Evolutionary conservation across 148 eudicot genomes (phyloP).

Genomic region (Vaccinium myrtillus): DNA sequence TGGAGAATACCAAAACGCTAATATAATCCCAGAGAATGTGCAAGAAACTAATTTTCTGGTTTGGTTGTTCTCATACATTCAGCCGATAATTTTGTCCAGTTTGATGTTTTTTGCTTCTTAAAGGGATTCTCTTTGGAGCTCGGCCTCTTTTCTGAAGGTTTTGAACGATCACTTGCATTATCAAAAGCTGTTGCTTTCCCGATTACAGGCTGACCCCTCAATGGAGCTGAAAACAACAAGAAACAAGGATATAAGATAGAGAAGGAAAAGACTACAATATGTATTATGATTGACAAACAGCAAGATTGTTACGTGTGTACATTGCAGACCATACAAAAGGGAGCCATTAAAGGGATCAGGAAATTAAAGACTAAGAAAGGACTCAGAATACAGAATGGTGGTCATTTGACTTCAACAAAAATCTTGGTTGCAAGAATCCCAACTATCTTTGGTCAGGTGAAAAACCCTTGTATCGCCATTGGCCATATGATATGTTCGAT

Average conservation of each 20-base stretch:
- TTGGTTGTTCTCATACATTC: too few relatives aligned
- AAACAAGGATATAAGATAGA: background rate
- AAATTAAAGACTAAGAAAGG: background rate
- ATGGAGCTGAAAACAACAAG: background rate
- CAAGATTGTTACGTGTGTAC: background rate
- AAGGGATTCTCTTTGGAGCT: too few relatives aligned
- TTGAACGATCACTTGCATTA: too few relatives aligned
- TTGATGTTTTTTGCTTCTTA: too few relatives aligned
- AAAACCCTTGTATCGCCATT: background rate
- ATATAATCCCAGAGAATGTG: too few relatives aligned
- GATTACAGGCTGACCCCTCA: too few relatives aligned
- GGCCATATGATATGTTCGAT: background rate
- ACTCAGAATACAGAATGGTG: background rate
- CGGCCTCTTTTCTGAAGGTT: too few relatives aligned
- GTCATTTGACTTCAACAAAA: background rate
- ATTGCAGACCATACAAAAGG: background rate
- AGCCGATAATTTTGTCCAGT: too few relatives aligned
- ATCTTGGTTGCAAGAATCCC: background rate
- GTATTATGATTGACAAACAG: background rate
- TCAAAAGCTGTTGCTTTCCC: too few relatives aligned
- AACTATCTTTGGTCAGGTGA: background rate
- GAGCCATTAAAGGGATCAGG: background rate
- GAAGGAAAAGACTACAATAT: background rate
- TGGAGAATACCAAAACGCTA: too few relatives aligned
- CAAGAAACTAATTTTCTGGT: too few relatives aligned